Evolutionary conservation across 441 rosid genomes (phyloP).

Genomic region (Manihot esculenta): DNA sequence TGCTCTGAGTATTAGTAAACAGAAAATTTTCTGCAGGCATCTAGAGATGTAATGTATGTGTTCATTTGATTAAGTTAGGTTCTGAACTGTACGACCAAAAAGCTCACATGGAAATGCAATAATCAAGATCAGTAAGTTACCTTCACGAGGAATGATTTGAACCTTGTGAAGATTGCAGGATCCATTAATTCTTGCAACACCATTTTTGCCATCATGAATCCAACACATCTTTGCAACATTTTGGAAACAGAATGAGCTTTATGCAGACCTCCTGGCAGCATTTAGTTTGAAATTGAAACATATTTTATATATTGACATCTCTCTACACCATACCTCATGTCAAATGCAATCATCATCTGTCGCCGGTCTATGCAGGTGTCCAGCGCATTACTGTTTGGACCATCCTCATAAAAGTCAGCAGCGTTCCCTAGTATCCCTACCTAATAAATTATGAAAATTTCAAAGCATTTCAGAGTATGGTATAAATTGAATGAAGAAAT

Average conservation of each 20-base stretch:
- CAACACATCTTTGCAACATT: conserved; percentile 63
- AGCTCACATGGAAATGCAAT: background rate
- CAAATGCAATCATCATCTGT: conserved; percentile 98
- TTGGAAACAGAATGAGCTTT: conserved; percentile 28
- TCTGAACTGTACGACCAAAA: background rate
- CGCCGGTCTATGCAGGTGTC: conserved; percentile 64
- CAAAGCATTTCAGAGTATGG: background rate
- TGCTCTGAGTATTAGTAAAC: background rate
- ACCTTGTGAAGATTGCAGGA: conserved; percentile 65
- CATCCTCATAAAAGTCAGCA: conserved; percentile 76
- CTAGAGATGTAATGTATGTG: background rate
- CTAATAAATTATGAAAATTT: conserved; percentile 35
- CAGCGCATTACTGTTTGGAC: conserved; percentile 39
- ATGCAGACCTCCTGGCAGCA: conserved; percentile 13
- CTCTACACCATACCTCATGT: conserved; percentile 65
- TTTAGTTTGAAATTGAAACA: conserved; percentile 1
- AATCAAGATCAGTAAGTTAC: conserved; percentile 32
- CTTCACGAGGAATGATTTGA: conserved; percentile 82
- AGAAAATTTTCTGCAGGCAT: background rate
- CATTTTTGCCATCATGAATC: conserved; percentile 99
- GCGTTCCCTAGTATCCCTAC: conserved; percentile 96
- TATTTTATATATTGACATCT: background rate
- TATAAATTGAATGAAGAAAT: conserved; percentile 4
- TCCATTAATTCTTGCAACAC: conserved; percentile 89
- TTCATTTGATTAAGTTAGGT: background rate